Percentiles rank a stretch among this genome's conserved stretches.
Conservation (phyloP, 2,329 filamentous ascomycete genomes). For the Acarospora socialis region DNA sequence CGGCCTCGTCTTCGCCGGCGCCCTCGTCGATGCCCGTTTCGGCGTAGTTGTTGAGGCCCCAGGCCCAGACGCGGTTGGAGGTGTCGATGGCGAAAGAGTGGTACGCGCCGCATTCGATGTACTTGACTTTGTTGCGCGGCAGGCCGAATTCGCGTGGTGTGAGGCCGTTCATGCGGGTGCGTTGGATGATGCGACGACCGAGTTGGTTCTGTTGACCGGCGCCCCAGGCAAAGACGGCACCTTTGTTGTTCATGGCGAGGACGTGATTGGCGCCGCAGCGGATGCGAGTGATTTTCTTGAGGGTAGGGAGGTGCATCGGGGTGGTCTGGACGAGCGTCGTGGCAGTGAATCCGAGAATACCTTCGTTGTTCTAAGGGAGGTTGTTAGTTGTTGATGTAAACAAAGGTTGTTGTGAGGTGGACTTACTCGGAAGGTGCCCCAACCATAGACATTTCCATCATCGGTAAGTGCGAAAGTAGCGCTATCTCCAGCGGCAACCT, state of each 20-base stretch:
- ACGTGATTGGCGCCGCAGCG: conserved; percentile 57
- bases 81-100: conserved; percentile 33
- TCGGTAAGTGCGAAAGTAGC: conserved; percentile 46
- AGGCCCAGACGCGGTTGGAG: conserved; percentile 41
- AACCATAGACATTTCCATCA: conserved; percentile 46
- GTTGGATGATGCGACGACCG: conserved; percentile 47
- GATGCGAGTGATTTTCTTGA: conserved; percentile 52
- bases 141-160: conserved; percentile 39
- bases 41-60: conserved; percentile 70
- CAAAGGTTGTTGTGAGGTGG: conserved; percentile 1
- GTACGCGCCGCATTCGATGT: conserved; percentile 21
- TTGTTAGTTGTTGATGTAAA: not conserved
- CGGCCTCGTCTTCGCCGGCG: conserved; percentile 41
- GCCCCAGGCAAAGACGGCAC: conserved; percentile 56
- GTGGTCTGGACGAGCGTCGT: conserved; percentile 30
- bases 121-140: conserved; percentile 34
- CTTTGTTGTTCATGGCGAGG: conserved; percentile 50
- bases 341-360: conserved; percentile 15
- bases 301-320: conserved; percentile 32
- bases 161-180: conserved; percentile 35
- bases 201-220: conserved; percentile 57
- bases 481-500: conserved; percentile 46
- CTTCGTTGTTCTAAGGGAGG: conserved; percentile 8
- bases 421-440: conserved; percentile 46
- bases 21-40: conserved; percentile 53